phyloP scores from a whole-genome alignment of 2,329 filamentous ascomycete genomes.

The Fusarium heterosporum region DNA sequence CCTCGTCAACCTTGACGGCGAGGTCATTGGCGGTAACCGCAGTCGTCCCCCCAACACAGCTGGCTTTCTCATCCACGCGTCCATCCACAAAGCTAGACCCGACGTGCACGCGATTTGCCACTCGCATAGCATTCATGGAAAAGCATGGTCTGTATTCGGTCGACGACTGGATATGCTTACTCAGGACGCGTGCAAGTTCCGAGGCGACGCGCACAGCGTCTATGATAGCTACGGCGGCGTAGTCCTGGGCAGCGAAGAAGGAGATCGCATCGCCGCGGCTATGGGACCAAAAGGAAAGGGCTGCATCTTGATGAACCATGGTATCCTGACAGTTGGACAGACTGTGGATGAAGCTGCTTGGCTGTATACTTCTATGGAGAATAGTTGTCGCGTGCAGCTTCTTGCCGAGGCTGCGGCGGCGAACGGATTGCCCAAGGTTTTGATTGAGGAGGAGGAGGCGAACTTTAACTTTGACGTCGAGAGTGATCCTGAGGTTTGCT shows the following conservation, averaged over 20 bases:
- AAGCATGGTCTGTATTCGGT: slow-evolving; percentile 75
- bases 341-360: slow-evolving; percentile 81
- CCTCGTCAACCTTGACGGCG: slow-evolving; percentile 69
- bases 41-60: slow-evolving; percentile 72
- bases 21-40: slow-evolving; percentile 72
- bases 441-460: slow-evolving; percentile 58
- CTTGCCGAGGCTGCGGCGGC: slow-evolving; percentile 48
- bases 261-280: slow-evolving; percentile 69
- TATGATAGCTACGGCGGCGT: slow-evolving; percentile 67
- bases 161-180: slow-evolving; percentile 75
- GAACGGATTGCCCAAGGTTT: slow-evolving; percentile 49
- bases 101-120: slow-evolving; percentile 77
- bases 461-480: slow-evolving; percentile 51
- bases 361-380: slow-evolving; percentile 74
- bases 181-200: slow-evolving; percentile 73
- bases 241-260: slow-evolving; percentile 71
- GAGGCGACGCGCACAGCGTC: slow-evolving; percentile 70
- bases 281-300: slow-evolving; percentile 69
- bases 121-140: slow-evolving; percentile 72
- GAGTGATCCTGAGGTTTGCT: slow-evolving; percentile 45
- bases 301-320: slow-evolving; percentile 76
- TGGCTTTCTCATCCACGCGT: slow-evolving; percentile 76
- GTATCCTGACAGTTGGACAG: slow-evolving; percentile 73
- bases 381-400: slow-evolving; percentile 64
- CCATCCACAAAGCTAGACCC: slow-evolving; percentile 71